Conservation (phyloP, 2,329 filamentous ascomycete genomes). For the Talaromyces sp. region DNA sequence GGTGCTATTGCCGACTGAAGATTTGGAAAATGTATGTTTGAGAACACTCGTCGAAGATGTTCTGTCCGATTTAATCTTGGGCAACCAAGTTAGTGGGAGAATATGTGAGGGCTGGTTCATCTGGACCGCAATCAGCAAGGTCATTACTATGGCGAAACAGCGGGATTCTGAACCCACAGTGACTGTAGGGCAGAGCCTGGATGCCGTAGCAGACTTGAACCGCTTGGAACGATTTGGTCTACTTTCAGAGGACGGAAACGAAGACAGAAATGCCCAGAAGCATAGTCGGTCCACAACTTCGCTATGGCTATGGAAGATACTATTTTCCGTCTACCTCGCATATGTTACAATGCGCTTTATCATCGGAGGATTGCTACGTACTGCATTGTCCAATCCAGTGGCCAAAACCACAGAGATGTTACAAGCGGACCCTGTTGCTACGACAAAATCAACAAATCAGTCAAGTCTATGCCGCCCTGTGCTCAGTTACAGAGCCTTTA, state of each 20-base stretch:
- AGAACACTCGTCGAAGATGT: constrained; percentile 81
- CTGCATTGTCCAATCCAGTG: constrained; percentile 61
- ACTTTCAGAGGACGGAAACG: constrained; percentile 40
- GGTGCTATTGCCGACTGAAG: constrained; percentile 84
- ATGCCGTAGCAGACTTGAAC: constrained; percentile 36
- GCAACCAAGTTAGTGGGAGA: constrained; percentile 74
- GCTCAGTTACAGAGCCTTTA: constrained; percentile 73
- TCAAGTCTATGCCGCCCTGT: constrained; percentile 52
- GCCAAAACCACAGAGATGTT: constrained; percentile 25
- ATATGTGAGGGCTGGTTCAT: constrained; percentile 84
- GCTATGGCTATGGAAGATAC: constrained; percentile 49
- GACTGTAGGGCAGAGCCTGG: constrained; percentile 21
- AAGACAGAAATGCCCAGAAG: constrained; percentile 20
- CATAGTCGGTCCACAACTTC: constrained; percentile 34
- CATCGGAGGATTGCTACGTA: constrained; percentile 61
- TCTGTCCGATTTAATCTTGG: constrained; percentile 83
- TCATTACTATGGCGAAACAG: constrained; percentile 50
- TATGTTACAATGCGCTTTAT: constrained; percentile 65
- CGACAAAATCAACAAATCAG: constrained; percentile 28
- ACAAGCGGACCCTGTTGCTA: constrained; percentile 27
- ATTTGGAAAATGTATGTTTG: constrained; percentile 82
- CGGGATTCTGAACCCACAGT: constrained; percentile 17
- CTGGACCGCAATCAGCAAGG: constrained; percentile 77
- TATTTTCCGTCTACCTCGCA: constrained; percentile 51
- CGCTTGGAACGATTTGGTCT: constrained; percentile 58